Base-by-base conservation (phyloP, 2,329 filamentous ascomycete genomes). In the Dactylellina drechsleri region DNA sequence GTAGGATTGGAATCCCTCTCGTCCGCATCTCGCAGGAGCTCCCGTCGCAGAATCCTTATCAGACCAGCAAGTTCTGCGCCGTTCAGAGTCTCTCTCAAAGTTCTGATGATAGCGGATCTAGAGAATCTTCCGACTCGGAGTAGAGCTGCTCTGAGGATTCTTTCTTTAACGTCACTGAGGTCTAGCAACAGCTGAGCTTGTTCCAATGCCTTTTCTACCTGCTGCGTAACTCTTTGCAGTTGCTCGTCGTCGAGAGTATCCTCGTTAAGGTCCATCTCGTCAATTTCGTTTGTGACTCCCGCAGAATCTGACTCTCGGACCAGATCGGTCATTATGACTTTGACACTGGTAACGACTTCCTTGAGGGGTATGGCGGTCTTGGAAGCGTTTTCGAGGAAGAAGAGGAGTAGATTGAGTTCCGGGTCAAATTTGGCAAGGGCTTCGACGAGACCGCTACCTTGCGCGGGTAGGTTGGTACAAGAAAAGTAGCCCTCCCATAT, bases 231-330 rank as follows among this genome's bases (percentile, higher is more conserved):
- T 13, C 58, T 50, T 64, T 75, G 71, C 40, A 75, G 64, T 43
- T 75, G 71, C 28, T 75, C 71, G 28, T 75, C 71, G 18, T 75
- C 71, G 12, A 75, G 64, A 5, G 64, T 75, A 40, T 75, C 71
- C 26, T 75, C 71, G 64, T 64, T 75, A 28, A 75, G 71, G 16
- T 75, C 71, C 71, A 75, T 75, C 26, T 75, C 71, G 28, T 75
- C 71, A 26, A 74, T 74, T 7, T 74, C 70, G 12, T 59, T 59
- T 36, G 31, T 5, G 31, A 36, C 31, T 15, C 13, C 45, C n/a
- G 50, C 28, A 12, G 45, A 12, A 43, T 67, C 64, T 1, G 43
- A 16, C 8, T 59, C 53, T 52, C 60, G 64, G 4, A 75, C 71
- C 5, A 75, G 47, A 18, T 68, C 71, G 10, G 45, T 62, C 71